Base-by-base conservation (phyloP, 2,329 filamentous ascomycete genomes). In the Alternaria sp. region DNA sequence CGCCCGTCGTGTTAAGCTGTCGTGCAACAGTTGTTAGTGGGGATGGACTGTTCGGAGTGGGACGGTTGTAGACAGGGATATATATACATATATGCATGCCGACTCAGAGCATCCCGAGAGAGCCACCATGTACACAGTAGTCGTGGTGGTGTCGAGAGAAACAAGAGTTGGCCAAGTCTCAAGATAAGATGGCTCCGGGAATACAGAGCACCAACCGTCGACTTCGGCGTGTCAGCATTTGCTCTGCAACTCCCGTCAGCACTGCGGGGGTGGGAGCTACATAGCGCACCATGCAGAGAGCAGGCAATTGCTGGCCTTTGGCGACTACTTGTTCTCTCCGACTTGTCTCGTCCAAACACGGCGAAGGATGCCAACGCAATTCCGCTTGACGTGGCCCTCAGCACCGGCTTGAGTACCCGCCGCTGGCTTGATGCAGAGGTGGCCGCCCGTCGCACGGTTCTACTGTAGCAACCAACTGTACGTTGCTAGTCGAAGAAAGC, bases 401-500 rank as follows among this genome's bases (percentile, higher is more conserved):
- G 37, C 37, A 23, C 10, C 29, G 50, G 36, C 24, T 21, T 54
- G 24, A 23, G 55, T 42, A 51, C 24, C 49, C 24, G 36, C 49
- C 28, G 21, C 23, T 45, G 40, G 51, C 8, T n/a, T 11, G 24
- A 33, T 37, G 26, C 54, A 29, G 31, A 42, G 29, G 39, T 51
- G 33, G 56, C 21, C 48, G 51, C 31, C 40, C 28, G 29, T 46
- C 23, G 46, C 58, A 53, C 46, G 55, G 46, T 41, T 53, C 42
- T 57, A 40, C 17, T 17, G 17, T 17, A 17, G 17, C 17, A 17
- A 17, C 17, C 17, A 17, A 17, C 17, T 17, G 17, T 17, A 17
- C 49, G 50, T 52, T 56, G 53, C 36, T 46, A 37, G 29, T 36
- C 51, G 53, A 51, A 54, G 44, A 51, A 63, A 52, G 57, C 58